Conservation (phyloP, 805 yeast species). For the Diddensiella transvaalensis region DNA sequence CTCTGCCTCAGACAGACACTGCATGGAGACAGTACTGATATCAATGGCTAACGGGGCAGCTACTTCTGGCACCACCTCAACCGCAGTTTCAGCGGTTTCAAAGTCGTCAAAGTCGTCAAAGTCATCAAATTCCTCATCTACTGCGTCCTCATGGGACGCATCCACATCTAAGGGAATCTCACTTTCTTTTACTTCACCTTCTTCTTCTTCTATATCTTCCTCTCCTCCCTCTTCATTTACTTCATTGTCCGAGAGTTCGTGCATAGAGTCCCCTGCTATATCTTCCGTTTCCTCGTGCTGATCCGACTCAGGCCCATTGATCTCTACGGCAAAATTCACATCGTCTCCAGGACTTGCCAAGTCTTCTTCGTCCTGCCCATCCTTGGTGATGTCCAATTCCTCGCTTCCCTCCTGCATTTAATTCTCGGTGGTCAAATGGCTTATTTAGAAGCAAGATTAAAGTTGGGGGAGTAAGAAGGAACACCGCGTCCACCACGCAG, state of each 20-base stretch:
- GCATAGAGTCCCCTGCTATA: too few relatives aligned
- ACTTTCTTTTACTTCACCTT: background rate
- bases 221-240: background rate
- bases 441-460: too few relatives aligned
- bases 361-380: too few relatives aligned
- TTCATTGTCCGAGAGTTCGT: too few relatives aligned
- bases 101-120: slow-evolving; percentile 36
- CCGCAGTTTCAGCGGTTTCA: slow-evolving; percentile 17
- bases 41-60: background rate
- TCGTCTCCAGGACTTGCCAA: too few relatives aligned
- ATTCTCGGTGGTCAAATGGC: too few relatives aligned
- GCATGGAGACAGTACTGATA: too few relatives aligned
- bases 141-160: background rate
- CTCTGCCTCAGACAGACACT: slow-evolving; percentile 19
- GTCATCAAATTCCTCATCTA: slow-evolving; percentile 19
- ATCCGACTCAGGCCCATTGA: background rate
- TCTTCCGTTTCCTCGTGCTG: background rate
- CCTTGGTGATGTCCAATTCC: too few relatives aligned
- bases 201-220: background rate
- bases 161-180: background rate
- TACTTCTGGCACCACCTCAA: slow-evolving; percentile 4
- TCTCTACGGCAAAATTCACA: too few relatives aligned
- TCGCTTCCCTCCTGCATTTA: too few relatives aligned
- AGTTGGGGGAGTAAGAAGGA: too few relatives aligned
- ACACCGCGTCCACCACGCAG: too few relatives aligned